A percentile compares a stretch with the other conserved stretches of the same genome.
Evolutionary conservation across 805 yeast species (phyloP).

Genomic region (Saccharomycopsis fibuligera): DNA sequence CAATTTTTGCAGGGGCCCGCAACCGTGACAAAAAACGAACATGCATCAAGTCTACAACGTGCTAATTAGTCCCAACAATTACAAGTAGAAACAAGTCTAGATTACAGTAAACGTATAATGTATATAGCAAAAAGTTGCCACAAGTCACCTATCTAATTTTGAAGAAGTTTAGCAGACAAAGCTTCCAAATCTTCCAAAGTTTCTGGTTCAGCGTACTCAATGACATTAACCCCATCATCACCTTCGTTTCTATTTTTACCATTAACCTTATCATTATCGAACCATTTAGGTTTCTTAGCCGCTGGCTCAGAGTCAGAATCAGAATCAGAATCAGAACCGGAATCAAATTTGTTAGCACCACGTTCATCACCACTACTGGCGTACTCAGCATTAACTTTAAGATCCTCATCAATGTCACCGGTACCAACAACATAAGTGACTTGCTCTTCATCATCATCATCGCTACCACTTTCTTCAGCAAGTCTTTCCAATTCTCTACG

Average conservation of each 20-base stretch:
- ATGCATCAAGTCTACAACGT: too few relatives aligned
- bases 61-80: too few relatives aligned
- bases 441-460: constrained; percentile 27
- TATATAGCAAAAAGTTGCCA: too few relatives aligned
- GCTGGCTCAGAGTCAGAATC: constrained; percentile 13
- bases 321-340: not conserved
- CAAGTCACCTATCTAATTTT: not conserved
- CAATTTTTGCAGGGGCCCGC: too few relatives aligned
- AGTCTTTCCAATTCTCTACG: constrained; percentile 72
- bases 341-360: constrained; percentile 16
- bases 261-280: constrained; percentile 30
- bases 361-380: constrained; percentile 12
- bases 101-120: too few relatives aligned
- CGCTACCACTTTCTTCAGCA: constrained; percentile 30
- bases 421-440: constrained; percentile 21
- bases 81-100: too few relatives aligned
- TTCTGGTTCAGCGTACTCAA: constrained; percentile 83
- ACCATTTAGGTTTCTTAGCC: constrained; percentile 23
- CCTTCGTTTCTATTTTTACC: constrained; percentile 29
- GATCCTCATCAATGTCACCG: constrained; percentile 16
- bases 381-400: constrained; percentile 17
- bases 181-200: constrained; percentile 93
- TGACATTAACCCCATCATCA: constrained; percentile 33
- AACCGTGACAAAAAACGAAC: too few relatives aligned
- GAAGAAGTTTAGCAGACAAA: constrained; percentile 49